Evolutionary conservation across 495 filamentous ascomycete species (phyloP).

Genomic region (Hyaloscypha bicolor): DNA sequence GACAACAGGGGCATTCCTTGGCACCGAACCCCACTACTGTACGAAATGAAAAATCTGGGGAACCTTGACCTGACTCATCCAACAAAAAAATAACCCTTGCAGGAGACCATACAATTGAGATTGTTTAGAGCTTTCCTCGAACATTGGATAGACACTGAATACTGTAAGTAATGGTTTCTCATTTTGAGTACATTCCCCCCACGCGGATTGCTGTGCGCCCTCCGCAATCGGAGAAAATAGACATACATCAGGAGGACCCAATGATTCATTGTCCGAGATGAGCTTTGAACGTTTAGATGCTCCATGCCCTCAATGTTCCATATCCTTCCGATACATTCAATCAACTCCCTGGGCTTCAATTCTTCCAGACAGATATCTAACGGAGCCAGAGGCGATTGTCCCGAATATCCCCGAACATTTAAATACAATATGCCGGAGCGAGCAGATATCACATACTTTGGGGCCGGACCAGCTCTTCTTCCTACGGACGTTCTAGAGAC

Average conservation of each 20-base stretch:
- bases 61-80: conserved; percentile 8
- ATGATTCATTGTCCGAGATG: neutral
- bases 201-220: neutral
- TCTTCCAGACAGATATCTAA: neutral
- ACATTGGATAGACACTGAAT: neutral
- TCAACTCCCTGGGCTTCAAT: neutral
- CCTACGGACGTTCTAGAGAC: conserved; percentile 75
- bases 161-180: neutral
- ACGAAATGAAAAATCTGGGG: conserved; percentile 14
- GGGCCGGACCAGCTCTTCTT: conserved; percentile 82
- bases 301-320: neutral
- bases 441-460: conserved; percentile 75
- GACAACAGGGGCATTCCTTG: neutral
- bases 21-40: neutral
- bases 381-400: neutral
- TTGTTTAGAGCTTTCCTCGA: neutral
- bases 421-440: conserved; percentile 36
- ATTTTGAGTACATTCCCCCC: neutral
- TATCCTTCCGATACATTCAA: neutral
- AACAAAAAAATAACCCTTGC: neutral
- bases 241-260: neutral
- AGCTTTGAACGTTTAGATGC: neutral
- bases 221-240: conserved; percentile 13
- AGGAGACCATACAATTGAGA: neutral
- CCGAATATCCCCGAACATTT: neutral